Percentiles rank a stretch among this genome's conserved stretches.
Conservation (phyloP, 352 stramenopile species). For the Phytophthora cajani region DNA sequence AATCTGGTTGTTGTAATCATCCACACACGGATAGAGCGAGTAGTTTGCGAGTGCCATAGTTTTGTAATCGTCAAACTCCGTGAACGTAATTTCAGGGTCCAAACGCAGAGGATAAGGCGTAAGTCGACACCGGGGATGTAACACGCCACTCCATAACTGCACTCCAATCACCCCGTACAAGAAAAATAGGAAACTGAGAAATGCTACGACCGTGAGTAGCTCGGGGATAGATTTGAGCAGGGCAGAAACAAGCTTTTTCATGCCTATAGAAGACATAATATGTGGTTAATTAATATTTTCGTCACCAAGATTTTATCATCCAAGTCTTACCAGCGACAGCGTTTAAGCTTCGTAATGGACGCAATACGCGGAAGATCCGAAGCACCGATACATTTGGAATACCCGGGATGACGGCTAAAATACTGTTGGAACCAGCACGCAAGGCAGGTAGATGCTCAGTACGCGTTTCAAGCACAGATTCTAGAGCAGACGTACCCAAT, state of each 20-base stretch:
- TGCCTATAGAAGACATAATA: constrained; percentile 38
- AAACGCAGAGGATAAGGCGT: constrained; percentile 72
- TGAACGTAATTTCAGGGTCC: constrained; percentile 40
- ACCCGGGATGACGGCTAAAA: constrained; percentile 67
- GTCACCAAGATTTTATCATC: background rate
- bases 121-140: constrained; percentile 71
- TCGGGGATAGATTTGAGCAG: constrained; percentile 80
- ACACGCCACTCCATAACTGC: constrained; percentile 78
- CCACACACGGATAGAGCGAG: constrained; percentile 42
- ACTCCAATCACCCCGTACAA: constrained; percentile 87
- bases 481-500: constrained; percentile 55
- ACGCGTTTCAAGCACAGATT: background rate
- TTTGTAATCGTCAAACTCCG: constrained; percentile 42
- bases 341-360: constrained; percentile 64
- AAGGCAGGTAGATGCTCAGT: background rate
- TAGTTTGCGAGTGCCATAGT: constrained; percentile 42
- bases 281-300: background rate
- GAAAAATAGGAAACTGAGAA: constrained; percentile 87
- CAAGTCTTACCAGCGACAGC: constrained; percentile 55
- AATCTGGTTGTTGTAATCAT: constrained; percentile 42
- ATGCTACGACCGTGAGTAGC: constrained; percentile 79
- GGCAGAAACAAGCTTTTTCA: constrained; percentile 80
- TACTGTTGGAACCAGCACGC: constrained; percentile 30
- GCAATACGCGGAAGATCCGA: constrained; percentile 67
- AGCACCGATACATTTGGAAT: constrained; percentile 72